Evolutionary conservation across 2,329 filamentous ascomycete genomes (phyloP).

Genomic region (Chaetomium olivaceum): DNA sequence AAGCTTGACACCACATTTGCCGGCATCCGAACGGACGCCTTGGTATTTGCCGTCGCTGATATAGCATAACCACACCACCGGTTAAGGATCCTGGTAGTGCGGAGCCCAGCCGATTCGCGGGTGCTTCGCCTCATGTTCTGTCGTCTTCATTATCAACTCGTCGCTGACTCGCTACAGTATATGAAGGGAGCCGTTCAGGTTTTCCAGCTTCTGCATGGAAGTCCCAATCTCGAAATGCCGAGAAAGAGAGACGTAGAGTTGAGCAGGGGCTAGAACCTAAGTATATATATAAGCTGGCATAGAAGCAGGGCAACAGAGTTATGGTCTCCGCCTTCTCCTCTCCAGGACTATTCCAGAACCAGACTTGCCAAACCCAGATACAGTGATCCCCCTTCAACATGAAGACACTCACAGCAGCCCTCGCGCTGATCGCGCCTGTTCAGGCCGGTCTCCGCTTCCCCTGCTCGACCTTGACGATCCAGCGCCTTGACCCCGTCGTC

Average conservation of each 20-base stretch:
- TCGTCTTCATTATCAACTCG: not conserved
- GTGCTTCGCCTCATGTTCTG: not conserved
- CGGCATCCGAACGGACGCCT: not conserved
- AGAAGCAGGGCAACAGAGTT: not conserved
- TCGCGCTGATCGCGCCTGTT: slow-evolving; percentile 25
- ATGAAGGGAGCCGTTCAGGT: not conserved
- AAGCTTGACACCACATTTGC: not conserved
- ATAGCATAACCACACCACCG: not conserved
- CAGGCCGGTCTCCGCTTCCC: slow-evolving; percentile 35
- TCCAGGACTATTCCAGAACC: not conserved
- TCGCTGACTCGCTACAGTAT: not conserved
- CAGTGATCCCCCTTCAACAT: not conserved
- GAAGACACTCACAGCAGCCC: slow-evolving; percentile 3
- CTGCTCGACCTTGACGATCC: slow-evolving; percentile 35
- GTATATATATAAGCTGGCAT: not conserved
- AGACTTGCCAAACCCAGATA: not conserved
- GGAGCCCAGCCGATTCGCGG: slow-evolving; percentile 8
- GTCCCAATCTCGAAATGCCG: not conserved
- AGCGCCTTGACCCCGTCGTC: slow-evolving; percentile 35
- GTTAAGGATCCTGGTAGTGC: not conserved
- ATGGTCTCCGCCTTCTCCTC: not conserved
- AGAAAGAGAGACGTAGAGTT: not conserved
- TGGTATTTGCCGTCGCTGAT: not conserved
- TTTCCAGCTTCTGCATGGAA: not conserved
- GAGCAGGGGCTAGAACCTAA: not conserved